Evolutionary conservation across 345 rosid species (phyloP).

Genomic region (Sisymbrium irio): DNA sequence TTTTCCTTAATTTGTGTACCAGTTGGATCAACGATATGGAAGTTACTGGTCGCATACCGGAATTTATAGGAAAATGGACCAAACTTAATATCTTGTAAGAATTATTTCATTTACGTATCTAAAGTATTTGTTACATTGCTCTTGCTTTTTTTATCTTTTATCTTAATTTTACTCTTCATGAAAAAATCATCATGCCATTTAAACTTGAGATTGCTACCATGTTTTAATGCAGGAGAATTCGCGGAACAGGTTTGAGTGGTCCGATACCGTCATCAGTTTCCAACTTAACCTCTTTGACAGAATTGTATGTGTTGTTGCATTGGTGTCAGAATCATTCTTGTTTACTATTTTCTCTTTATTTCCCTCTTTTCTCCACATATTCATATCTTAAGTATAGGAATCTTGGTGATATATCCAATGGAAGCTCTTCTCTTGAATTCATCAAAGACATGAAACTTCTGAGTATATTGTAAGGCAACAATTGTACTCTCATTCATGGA

Average conservation of each 20-base stretch:
- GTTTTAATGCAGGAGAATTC: conserved; percentile 46
- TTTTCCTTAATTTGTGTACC: not conserved
- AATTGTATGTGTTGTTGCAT: conserved; percentile 47
- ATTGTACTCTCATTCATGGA: not conserved
- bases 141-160: not conserved
- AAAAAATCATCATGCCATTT: too few relatives aligned
- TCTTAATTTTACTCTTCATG: not conserved
- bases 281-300: conserved; percentile 45
- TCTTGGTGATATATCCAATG: conserved; percentile 59
- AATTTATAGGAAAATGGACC: conserved; percentile 55
- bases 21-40: conserved; percentile 45
- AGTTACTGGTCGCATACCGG: conserved; percentile 53
- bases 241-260: conserved; percentile 54
- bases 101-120: not conserved
- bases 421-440: conserved; percentile 50
- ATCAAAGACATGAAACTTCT: conserved; percentile 48
- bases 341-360: not conserved
- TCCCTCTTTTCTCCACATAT: not conserved
- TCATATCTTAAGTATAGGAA: conserved; percentile 39
- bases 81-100: conserved; percentile 46
- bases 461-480: conserved; percentile 45
- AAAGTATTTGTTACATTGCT: not conserved
- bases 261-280: conserved; percentile 58
- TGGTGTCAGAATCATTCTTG: not conserved
- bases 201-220: too few relatives aligned